Evolutionary conservation across 208 protist genomes (phyloP), one percentile per base, ranked within the genome.

Genomic region (Trypanosoma caninum): DNA sequence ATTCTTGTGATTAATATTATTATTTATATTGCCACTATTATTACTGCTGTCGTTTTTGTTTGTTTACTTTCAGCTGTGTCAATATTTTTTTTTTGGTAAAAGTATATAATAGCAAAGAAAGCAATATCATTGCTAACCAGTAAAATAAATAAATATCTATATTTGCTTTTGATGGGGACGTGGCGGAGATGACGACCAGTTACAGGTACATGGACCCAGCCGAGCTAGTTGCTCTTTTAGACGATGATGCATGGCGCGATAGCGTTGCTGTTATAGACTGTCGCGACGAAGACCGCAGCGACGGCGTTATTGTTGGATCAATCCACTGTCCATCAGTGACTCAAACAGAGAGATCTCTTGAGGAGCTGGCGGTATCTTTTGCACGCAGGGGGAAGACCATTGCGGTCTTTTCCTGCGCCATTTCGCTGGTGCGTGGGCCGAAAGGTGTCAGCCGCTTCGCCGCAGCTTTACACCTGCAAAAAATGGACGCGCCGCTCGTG

Each of bases 371-470:
- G 9, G 65, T 60, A 28, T 23, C 66, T 22, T 69, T 86, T 22
- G 62, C 60, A 14, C 37, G 65, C 22, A 67, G 70, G 30, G 67
- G 71, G 27, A 70, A 64, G 22, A 69, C 60, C 22, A 30, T 60
- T 14, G 81, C 47, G 1, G 79, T 91, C 35, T 93, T 91, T 67
- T 81, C 90, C 72, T 93, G 87, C 46, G 74, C 80, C 11, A 72
- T 89, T 34, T 91, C 83, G 33, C 81, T 89, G 48, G 68, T 93
- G 18, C 80, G 87, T 5, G 83, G 83, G 16, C 87, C 87, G 14
- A 69, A 67, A 18, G 80, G 74, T 0, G 82, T 81, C 1, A 72
- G 63, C 18, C 66, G 81, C 2, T 91, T 93, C 60, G 78, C 65
- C 0, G 27, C 55, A n/a, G 73, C 61, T 6, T 69, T 88, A 50